A percentile compares a stretch with the other conserved stretches of the same genome.
Conservation (phyloP, 176 grass and related monocot genomes). For the Aegilops umbellulata region DNA sequence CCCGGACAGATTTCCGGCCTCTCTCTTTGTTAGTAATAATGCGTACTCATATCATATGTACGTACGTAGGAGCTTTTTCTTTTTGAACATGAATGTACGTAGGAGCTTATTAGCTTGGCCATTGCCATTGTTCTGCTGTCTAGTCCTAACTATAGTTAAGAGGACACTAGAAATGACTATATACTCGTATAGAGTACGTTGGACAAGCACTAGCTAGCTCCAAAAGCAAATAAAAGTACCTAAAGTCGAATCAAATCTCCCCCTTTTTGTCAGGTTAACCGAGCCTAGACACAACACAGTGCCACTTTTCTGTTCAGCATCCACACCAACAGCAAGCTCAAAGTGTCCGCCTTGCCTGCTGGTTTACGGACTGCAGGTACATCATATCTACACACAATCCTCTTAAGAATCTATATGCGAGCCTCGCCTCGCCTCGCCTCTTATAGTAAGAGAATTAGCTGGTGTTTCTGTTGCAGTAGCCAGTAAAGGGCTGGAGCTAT, state of each 20-base stretch:
- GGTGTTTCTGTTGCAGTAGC: not conserved
- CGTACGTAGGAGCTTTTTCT: no score
- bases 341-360: not conserved
- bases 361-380: not conserved
- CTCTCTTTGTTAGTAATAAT: not conserved
- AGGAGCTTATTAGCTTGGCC: not conserved
- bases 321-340: no score
- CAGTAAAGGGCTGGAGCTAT: not conserved
- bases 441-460: not conserved
- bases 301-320: not conserved
- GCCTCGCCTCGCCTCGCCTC: not conserved
- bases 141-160: not conserved
- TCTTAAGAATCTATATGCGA: not conserved
- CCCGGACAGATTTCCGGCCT: not conserved
- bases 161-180: not conserved
- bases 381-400: not conserved
- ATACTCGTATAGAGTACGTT: no score
- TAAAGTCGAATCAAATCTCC: not conserved
- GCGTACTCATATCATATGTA: not conserved
- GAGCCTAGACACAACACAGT: not conserved
- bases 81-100: not conserved
- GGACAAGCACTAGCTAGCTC: not conserved
- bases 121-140: not conserved
- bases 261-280: not conserved
- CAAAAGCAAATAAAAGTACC: not conserved